Base-by-base conservation (phyloP, 306 rosid genomes). In the Psophocarpus tetragonolobus region DNA sequence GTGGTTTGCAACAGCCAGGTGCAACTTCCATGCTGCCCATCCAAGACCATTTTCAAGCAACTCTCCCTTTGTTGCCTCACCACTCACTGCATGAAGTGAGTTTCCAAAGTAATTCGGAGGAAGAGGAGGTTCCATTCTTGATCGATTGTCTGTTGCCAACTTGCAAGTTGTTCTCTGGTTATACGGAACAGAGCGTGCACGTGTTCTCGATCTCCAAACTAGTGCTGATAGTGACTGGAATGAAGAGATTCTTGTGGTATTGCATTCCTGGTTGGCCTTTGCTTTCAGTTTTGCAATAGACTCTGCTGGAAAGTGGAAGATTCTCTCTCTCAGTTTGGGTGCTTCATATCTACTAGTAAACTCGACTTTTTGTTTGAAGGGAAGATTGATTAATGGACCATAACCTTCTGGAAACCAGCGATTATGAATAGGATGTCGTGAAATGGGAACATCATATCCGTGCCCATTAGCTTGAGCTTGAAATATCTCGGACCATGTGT, bases 1-100 rank as follows among this genome's bases (percentile, higher is more conserved):
- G 24, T 23, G 33, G 17, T 56, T 24, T 24, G 63, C 11, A 17
- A 90, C 90, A 1, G 83, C 87, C 76, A 62, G 3, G 69, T 87
- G 89, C 51, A 87, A 0, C 77, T 75, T 86, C 91, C 88, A 83
- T 1, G 92, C 93, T 0, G 87, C 90, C 93, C 93, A 90, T 3
- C 62, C 62, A 10, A 54, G n/a, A 54, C 1, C 62, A 54, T 54
- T 21, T 8, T 54, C 62, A 23, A 54, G 32, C 4, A 54, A 2
- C 73, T 21, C 15, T 10, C 72, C 63, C 69, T 0, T 69, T 29
- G 48, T 68, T 73, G 56, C 68, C 74, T 0, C 62, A 0, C 2
- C 15, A 54, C 6, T 54, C 14, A 54, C 62, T 23, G 2, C n/a
- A 54, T 54, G 6, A 54, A 23, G 71, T 82, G 21, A 17, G 66